Evolutionary conservation across 208 protist species (phyloP), one percentile per base, ranked within the genome.

Genomic region (Trypanosomatidae sp.): DNA sequence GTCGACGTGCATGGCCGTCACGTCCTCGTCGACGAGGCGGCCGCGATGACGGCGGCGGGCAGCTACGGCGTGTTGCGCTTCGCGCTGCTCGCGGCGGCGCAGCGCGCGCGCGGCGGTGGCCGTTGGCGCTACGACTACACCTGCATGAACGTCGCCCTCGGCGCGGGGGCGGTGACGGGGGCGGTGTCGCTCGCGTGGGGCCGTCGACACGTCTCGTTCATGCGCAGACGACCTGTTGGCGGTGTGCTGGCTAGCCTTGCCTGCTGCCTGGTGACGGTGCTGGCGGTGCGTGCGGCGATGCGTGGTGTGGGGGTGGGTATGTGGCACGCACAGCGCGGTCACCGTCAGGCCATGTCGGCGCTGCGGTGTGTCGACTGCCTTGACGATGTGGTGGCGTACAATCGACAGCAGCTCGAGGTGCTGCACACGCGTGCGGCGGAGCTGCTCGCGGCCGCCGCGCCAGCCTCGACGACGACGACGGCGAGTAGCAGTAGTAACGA

Each of bases 71-170:
- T 85, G 53, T 55, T 88, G 38, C 79, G 79, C 35, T 88, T 84
- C 46, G 68, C 74, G 4, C 56, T 73, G 15, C 61, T 85, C 10
- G 54, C 72, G 15, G 57, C 66, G 23, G 79, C 79, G 0, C 71
- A 76, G 26, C 79, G 79, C 2, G 71, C 66, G 13, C 63, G 65
- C 48, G 64, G 76, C 41, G 79, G 79, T 20, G 79, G 79, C 15
- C 60, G 79, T 16, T 85, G 71, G 74, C 66, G 71, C 3, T 89
- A 89, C 50, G 79, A 89, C 43, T 85, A 84, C 45, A 72, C 56
- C 48, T 72, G 73, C 11, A 89, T 89, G 79, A 89, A 89, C 57
- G 20, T 55, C n/a, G 67, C 74, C 6, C 71, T 89, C 22, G 54
- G 48, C 23, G 33, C 71, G 4, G 79, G 75, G 10, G 57, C 60